These are phyloP conservation scores for Ophiostoma sp. DNA, from an alignment of 2,329 filamentous ascomycete species.

Conservation along the genomic window DNA sequence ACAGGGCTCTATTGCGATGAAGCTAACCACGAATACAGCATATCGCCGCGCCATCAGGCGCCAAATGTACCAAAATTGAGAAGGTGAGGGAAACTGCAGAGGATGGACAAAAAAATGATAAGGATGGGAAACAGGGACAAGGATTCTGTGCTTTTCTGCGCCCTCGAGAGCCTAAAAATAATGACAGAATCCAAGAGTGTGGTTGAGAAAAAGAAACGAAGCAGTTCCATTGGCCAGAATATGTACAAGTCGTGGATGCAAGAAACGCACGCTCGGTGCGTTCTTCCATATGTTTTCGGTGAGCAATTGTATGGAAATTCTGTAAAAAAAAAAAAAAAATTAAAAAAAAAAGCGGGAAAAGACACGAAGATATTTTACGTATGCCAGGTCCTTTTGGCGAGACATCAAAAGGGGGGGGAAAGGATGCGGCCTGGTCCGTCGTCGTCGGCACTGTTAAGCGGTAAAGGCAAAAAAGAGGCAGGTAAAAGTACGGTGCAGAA, in stretches of 20 bases:
- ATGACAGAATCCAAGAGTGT: background rate
- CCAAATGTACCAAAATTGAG: constrained; percentile 10
- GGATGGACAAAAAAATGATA: background rate
- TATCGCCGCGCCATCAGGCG: constrained; percentile 2
- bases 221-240: background rate
- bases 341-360: background rate
- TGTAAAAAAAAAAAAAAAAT: background rate
- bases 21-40: constrained; percentile 15
- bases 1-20: background rate
- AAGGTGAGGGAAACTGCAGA: background rate
- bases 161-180: background rate
- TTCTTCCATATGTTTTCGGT: background rate
- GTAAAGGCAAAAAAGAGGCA: background rate
- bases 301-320: background rate
- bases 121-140: background rate
- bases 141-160: background rate
- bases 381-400: background rate
- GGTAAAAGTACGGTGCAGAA: background rate
- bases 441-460: background rate
- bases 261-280: background rate
- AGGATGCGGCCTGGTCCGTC: background rate
- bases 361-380: background rate
- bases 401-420: background rate
- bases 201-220: background rate
- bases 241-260: background rate